Conservation (phyloP, 805 yeast species). For the Candida piceae region DNA sequence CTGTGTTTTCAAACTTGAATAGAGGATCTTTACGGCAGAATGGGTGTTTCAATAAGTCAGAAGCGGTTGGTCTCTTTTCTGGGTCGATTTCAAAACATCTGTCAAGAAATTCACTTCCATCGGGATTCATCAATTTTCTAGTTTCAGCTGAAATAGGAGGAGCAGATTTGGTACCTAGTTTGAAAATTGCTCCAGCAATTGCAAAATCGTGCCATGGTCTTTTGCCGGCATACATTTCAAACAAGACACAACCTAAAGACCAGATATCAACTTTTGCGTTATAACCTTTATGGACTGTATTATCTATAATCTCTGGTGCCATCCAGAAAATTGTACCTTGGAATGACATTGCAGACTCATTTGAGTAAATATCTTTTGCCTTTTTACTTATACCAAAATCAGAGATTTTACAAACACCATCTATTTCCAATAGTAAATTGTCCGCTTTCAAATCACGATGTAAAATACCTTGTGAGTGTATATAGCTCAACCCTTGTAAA, state of each 20-base stretch:
- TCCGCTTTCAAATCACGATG: conserved; percentile 96
- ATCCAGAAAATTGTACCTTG: conserved; percentile 99
- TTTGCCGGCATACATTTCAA: conserved; percentile 97
- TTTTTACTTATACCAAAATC: conserved; percentile 95
- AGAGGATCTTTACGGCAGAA: conserved; percentile 23
- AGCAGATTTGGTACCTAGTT: conserved; percentile 78
- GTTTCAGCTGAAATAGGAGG: conserved; percentile 97
- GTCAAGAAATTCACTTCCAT: conserved; percentile 68
- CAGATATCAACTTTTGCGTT: conserved; percentile 98
- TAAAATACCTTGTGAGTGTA: conserved; percentile 80
- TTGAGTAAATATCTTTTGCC: conserved; percentile 78
- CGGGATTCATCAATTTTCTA: conserved; percentile 50
- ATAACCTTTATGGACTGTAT: conserved; percentile 80
- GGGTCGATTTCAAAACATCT: conserved; percentile 77
- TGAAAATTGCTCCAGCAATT: conserved; percentile 90
- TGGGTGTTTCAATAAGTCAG: conserved; percentile 47
- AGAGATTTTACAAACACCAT: conserved; percentile 91
- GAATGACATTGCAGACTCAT: conserved; percentile 86
- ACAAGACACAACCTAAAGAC: conserved; percentile 95
- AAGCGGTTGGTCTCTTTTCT: conserved; percentile 84
- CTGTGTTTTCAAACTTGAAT: conserved; percentile 28
- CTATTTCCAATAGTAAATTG: conserved; percentile 78
- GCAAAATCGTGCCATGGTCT: conserved; percentile 97
- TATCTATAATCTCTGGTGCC: conserved; percentile 98
- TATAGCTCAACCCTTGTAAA: conserved; percentile 76